These are phyloP conservation scores for Casuarina equisetifolia DNA, from an alignment of 306 rosid genomes.

Conservation along the genomic window DNA sequence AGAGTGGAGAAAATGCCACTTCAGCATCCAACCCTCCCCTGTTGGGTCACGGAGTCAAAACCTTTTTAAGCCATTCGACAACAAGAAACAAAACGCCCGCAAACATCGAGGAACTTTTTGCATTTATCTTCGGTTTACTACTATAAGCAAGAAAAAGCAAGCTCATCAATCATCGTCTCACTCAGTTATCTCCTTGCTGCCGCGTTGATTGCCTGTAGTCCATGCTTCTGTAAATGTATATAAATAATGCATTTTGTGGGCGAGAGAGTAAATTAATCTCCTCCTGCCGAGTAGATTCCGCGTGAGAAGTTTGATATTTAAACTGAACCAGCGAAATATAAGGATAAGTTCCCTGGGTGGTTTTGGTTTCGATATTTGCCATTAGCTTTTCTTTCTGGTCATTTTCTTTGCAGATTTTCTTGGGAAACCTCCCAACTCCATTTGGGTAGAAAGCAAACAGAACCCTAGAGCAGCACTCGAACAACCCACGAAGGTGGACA, in stretches of 20 bases:
- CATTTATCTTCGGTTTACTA: not conserved
- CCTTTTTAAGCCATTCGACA: not conserved
- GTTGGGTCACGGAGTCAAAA: slow-evolving; percentile 21
- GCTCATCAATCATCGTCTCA: not conserved
- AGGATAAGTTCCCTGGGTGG: not conserved
- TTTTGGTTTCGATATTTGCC: no score
- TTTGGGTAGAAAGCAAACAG: not conserved
- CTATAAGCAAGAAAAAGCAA: not conserved
- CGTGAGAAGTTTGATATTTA: no score
- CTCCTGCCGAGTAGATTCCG: no score
- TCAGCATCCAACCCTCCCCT: not conserved
- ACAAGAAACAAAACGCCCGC: not conserved
- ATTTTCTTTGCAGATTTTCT: no score
- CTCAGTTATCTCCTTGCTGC: no score
- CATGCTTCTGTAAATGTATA: no score
- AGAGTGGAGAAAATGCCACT: not conserved
- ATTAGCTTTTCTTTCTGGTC: no score
- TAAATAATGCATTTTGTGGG: no score
- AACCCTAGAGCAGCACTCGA: not conserved
- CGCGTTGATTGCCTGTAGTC: no score
- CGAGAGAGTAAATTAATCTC: no score
- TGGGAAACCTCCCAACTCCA: no score
- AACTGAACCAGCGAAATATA: no score
- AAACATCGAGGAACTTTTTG: not conserved
- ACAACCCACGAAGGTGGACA: not conserved